Conservation (phyloP, 495 filamentous ascomycete genomes). For the Daldinia concentrica region DNA sequence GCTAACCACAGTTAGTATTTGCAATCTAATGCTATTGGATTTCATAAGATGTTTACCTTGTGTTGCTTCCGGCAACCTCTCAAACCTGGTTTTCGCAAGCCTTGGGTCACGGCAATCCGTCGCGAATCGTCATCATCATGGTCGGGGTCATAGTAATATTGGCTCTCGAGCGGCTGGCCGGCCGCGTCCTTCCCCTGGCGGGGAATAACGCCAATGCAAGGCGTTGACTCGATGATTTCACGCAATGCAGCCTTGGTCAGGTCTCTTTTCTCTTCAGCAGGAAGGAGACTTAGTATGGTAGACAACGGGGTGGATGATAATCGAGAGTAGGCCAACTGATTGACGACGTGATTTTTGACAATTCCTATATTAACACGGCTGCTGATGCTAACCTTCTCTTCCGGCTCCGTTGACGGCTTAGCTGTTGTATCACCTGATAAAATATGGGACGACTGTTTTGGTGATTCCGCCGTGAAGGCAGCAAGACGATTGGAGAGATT, state of each 20-base stretch:
- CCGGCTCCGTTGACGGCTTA: constrained; percentile 42
- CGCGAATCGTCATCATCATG: constrained; percentile 81
- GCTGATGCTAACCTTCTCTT: constrained; percentile 28
- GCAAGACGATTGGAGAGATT: constrained; percentile 82
- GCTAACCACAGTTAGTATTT: constrained; percentile 58
- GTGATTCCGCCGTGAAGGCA: constrained; percentile 71
- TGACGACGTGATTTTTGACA: constrained; percentile 82
- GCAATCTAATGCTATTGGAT: constrained; percentile 1
- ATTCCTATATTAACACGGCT: constrained; percentile 43
- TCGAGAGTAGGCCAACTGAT: constrained; percentile 96
- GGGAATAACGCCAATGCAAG: constrained; percentile 85
- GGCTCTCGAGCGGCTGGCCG: constrained; percentile 90
- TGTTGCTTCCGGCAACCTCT: constrained; percentile 91
- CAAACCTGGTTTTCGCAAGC: constrained; percentile 85
- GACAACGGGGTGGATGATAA: constrained; percentile 92
- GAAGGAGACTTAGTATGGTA: constrained; percentile 84
- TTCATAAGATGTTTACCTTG: constrained; percentile 71
- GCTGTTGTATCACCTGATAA: constrained; percentile 42
- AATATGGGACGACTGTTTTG: constrained; percentile 53
- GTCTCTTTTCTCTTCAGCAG: constrained; percentile 67
- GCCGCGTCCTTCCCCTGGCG: constrained; percentile 96
- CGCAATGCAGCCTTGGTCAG: constrained; percentile 70
- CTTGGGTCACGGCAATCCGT: constrained; percentile 82
- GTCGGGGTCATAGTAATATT: constrained; percentile 98
- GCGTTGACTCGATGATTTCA: constrained; percentile 71